Evolutionary conservation across 768 basidiomycete species (phyloP), one percentile per base, ranked within the genome.

Genomic region (Tubosaeta sp.): DNA sequence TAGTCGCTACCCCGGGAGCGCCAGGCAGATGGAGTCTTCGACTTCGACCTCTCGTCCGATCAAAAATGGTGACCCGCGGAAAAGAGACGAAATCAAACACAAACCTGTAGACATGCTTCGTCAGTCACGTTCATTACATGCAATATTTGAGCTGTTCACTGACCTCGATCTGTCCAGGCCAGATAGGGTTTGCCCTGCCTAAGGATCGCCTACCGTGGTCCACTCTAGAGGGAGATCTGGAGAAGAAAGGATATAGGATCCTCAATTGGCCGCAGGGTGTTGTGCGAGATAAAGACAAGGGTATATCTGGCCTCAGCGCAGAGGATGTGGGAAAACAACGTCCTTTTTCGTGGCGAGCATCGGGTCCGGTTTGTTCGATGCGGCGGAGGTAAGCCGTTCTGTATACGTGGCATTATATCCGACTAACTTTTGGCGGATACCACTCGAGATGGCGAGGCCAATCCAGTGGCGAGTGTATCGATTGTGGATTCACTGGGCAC

Each of bases 11-110:
- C 6, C 2, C 6, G 6, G 12, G 31, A 2, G 14, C 3, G 12
- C 31, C 4, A 14, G 13, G 11, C 13, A 6, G 13, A 32, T 6
- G 8, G 22, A 25, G 14, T 9, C 27, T 10, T 41, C 11, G 1
- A 34, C 19, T 3, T 34, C 18, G 4, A 16, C 41, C 4, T 27
- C 42, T 35, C 30, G 25, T 29, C 35, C 44, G 12, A 27, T 36
- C 5, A 8, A 44, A 24, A 12, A 12, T 14, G 4, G 13, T 2
- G 19, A 51, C 13, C 12, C 7, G 6, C 38, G 27, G n/a, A 51
- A 45, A 22, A 43, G 13, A 1, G 38, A 54, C 7, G 16, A 21
- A 19, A 51, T 59, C 38, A 53, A 47, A 12, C 2, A 47, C 12
- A 44, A 10, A 27, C 42, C 50, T 1, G 16, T 53, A 3, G 29